Evolutionary conservation across 371 early-diverging fungal species (phyloP).

Genomic region (Mucor saturninus): DNA sequence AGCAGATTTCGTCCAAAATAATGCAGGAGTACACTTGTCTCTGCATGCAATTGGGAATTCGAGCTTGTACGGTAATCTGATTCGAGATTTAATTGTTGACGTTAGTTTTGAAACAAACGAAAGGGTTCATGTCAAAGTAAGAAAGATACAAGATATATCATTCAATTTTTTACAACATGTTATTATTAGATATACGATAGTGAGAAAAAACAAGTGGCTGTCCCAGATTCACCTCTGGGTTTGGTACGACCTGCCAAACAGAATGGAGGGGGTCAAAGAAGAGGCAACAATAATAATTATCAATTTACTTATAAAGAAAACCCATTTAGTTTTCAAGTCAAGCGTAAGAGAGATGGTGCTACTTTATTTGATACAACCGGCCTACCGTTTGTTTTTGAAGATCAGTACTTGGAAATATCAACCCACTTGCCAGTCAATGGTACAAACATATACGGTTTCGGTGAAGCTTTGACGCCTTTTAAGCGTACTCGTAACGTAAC

Average conservation of each 20-base stretch:
- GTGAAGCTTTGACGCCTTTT: constrained; percentile 59
- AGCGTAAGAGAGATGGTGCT: constrained; percentile 48
- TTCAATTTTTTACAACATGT: no score
- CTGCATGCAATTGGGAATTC: neutral
- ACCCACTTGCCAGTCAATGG: constrained; percentile 38
- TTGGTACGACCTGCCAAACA: constrained; percentile 23
- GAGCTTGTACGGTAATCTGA: constrained; percentile 41
- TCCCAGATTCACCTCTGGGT: constrained; percentile 56
- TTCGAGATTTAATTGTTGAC: constrained; percentile 38
- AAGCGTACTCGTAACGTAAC: constrained; percentile 44
- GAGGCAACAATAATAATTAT: constrained; percentile 28
- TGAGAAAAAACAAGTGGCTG: constrained; percentile 47
- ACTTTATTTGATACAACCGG: constrained; percentile 62
- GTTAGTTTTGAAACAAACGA: constrained; percentile 54
- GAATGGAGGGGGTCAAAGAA: neutral
- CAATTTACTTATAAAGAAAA: constrained; percentile 46
- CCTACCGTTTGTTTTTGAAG: constrained; percentile 64
- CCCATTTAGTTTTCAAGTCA: constrained; percentile 61
- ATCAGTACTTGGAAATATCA: constrained; percentile 69
- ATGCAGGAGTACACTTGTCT: neutral
- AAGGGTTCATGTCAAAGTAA: constrained; percentile 49
- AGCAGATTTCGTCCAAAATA: neutral
- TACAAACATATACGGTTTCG: constrained; percentile 73
- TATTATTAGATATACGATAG: constrained; percentile 35
- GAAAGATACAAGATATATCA: neutral